Evolutionary conservation across 2,329 filamentous ascomycete genomes (phyloP).

Genomic region (Neonectria magnoliae): DNA sequence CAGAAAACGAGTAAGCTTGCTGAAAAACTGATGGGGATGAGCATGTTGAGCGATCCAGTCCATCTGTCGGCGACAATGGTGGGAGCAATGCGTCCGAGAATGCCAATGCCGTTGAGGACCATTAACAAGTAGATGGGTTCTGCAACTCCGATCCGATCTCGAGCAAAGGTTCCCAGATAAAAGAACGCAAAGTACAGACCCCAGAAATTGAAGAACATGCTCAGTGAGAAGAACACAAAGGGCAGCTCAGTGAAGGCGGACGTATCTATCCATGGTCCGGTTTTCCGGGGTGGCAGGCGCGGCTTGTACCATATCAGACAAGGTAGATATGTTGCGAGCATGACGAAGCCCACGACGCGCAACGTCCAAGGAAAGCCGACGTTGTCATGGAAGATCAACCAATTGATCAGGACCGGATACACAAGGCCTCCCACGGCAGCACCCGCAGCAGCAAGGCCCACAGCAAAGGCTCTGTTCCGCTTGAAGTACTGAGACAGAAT

Average conservation of each 20-base stretch:
- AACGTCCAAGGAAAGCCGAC: constrained; percentile 67
- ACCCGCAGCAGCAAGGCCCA: constrained; percentile 68
- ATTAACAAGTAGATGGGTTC: constrained; percentile 46
- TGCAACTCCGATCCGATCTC: constrained; percentile 41
- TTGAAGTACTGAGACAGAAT: constrained; percentile 72
- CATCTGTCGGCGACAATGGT: constrained; percentile 58
- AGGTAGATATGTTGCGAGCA: constrained; percentile 52
- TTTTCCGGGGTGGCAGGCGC: constrained; percentile 51
- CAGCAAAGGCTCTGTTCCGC: constrained; percentile 62
- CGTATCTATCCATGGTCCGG: constrained; percentile 55
- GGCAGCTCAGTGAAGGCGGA: constrained; percentile 54
- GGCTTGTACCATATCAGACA: constrained; percentile 53
- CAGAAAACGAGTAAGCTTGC: constrained; percentile 41
- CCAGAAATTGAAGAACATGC: constrained; percentile 49
- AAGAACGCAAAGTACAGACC: constrained; percentile 56
- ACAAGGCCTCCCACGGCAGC: constrained; percentile 65
- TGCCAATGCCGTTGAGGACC: constrained; percentile 63
- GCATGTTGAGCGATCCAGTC: constrained; percentile 61
- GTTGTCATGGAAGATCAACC: constrained; percentile 53
- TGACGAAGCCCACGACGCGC: constrained; percentile 58
- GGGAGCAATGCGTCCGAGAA: constrained; percentile 60
- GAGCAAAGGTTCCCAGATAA: constrained; percentile 60
- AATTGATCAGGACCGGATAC: constrained; percentile 59
- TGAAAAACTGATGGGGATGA: constrained; percentile 51
- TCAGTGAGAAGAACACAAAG: constrained; percentile 48